A percentile compares a stretch with the other conserved stretches of the same genome.
Evolutionary conservation across 2,329 filamentous ascomycete species (phyloP).

Genomic region (Triangularia verruculosa): DNA sequence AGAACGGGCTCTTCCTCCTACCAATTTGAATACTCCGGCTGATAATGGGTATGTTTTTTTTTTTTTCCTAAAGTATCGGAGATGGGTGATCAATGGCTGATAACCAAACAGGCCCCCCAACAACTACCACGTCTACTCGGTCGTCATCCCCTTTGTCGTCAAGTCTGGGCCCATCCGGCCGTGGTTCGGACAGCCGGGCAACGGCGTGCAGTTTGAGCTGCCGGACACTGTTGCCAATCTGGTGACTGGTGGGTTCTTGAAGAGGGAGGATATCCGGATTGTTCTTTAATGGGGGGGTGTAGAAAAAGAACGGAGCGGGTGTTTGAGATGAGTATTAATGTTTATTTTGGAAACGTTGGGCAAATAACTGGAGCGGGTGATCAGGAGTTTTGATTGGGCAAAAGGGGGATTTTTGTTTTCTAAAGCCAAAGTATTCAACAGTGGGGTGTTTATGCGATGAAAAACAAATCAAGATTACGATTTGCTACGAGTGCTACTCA

Average conservation of each 20-base stretch:
- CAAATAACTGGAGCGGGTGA: background rate
- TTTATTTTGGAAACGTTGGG: background rate
- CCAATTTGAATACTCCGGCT: conserved; percentile 39
- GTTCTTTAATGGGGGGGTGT: conserved; percentile 1
- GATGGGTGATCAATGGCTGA: background rate
- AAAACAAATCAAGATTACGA: no score
- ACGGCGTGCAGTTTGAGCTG: conserved; percentile 38
- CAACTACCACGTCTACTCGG: conserved; percentile 49
- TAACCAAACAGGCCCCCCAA: conserved; percentile 37
- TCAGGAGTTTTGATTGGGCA: no score
- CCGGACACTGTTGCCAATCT: conserved; percentile 32
- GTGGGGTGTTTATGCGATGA: no score
- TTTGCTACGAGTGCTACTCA: background rate
- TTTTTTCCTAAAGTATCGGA: background rate
- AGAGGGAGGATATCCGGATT: conserved; percentile 28
- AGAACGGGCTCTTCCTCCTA: conserved; percentile 45
- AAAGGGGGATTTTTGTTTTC: no score
- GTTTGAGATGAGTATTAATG: background rate
- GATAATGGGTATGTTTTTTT: conserved; percentile 23
- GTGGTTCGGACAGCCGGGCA: conserved; percentile 50
- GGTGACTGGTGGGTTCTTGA: conserved; percentile 34
- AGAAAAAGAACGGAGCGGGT: background rate
- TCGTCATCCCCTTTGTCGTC: conserved; percentile 39
- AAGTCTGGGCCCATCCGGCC: conserved; percentile 44
- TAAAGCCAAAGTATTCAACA: no score